Evolutionary conservation across 106 monocot species (phyloP).

Genomic region (Allium fistulosum): DNA sequence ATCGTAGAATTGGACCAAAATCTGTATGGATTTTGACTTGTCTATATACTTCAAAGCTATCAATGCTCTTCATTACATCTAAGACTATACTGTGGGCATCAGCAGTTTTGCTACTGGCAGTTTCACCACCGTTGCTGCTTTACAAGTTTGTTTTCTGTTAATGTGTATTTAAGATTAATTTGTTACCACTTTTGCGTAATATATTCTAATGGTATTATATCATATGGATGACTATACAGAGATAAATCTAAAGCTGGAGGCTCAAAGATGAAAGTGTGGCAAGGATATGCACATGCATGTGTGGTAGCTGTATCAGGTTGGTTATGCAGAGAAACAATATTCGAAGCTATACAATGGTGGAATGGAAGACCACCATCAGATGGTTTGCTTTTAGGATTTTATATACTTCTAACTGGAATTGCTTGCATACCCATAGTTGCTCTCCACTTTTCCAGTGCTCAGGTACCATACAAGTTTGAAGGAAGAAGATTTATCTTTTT

Average conservation of each 20-base stretch:
- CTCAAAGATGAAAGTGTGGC: slow-evolving; percentile 92
- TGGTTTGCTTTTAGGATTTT: slow-evolving; percentile 80
- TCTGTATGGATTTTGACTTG: slow-evolving; percentile 88
- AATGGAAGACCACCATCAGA: slow-evolving; percentile 91
- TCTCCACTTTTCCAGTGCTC: slow-evolving; percentile 89
- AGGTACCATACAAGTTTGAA: slow-evolving; percentile 30
- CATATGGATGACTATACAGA: slow-evolving; percentile 18
- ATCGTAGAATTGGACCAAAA: slow-evolving; percentile 74
- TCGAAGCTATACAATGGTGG: slow-evolving; percentile 96
- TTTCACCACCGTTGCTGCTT: slow-evolving; percentile 93
- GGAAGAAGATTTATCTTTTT: background rate
- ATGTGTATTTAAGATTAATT: slow-evolving; percentile 41
- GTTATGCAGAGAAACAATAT: slow-evolving; percentile 88
- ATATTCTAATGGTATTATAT: too few relatives aligned
- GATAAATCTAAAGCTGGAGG: slow-evolving; percentile 61
- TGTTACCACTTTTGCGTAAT: too few relatives aligned
- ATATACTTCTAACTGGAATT: slow-evolving; percentile 70
- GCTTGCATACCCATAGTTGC: slow-evolving; percentile 91
- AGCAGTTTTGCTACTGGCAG: slow-evolving; percentile 66
- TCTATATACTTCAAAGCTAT: slow-evolving; percentile 69
- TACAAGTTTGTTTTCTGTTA: slow-evolving; percentile 64
- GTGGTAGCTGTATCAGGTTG: slow-evolving; percentile 82
- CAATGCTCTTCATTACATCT: slow-evolving; percentile 88
- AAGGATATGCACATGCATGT: slow-evolving; percentile 78
- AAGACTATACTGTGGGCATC: slow-evolving; percentile 82